These are phyloP conservation scores for Xerocomellus intermedius DNA, from an alignment of 768 basidiomycete genomes.

Conservation along the genomic window DNA sequence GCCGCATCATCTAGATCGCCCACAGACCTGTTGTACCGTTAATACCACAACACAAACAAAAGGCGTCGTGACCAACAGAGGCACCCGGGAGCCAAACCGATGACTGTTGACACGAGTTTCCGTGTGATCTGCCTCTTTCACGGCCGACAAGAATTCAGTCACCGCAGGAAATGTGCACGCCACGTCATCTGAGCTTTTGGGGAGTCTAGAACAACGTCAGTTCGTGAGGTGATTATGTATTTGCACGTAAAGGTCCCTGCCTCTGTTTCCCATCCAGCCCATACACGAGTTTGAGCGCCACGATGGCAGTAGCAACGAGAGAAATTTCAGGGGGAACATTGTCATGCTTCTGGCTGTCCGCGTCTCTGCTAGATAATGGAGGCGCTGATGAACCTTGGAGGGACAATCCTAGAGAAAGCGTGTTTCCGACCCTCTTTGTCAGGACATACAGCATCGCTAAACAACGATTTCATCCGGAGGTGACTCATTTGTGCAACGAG, in stretches of 20 bases:
- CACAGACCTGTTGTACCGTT: conserved; percentile 42
- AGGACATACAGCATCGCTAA: conserved; percentile 61
- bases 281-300: conserved; percentile 82
- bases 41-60: conserved; percentile 2
- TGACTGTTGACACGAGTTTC: conserved; percentile 31
- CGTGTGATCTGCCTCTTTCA: conserved; percentile 39
- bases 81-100: conserved; percentile 43
- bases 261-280: conserved; percentile 71
- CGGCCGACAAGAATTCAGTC: conserved; percentile 45
- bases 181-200: conserved; percentile 50
- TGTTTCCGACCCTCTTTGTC: conserved; percentile 56
- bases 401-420: conserved; percentile 57
- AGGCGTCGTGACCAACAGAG: conserved; percentile 42
- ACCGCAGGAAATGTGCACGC: conserved; percentile 56
- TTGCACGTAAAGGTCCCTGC: conserved; percentile 34
- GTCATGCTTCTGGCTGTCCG: conserved; percentile 53
- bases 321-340: conserved; percentile 68
- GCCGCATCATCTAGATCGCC: conserved; percentile 49
- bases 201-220: conserved; percentile 37
- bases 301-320: conserved; percentile 55
- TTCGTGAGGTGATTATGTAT: background rate
- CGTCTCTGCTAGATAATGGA: conserved; percentile 38
- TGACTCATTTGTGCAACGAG: background rate
- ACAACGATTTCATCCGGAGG: conserved; percentile 1
- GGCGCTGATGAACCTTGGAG: conserved; percentile 56